Evolutionary conservation across 1,284 basidiomycete species (phyloP).

Genomic region (Malassezia brasiliensis): DNA sequence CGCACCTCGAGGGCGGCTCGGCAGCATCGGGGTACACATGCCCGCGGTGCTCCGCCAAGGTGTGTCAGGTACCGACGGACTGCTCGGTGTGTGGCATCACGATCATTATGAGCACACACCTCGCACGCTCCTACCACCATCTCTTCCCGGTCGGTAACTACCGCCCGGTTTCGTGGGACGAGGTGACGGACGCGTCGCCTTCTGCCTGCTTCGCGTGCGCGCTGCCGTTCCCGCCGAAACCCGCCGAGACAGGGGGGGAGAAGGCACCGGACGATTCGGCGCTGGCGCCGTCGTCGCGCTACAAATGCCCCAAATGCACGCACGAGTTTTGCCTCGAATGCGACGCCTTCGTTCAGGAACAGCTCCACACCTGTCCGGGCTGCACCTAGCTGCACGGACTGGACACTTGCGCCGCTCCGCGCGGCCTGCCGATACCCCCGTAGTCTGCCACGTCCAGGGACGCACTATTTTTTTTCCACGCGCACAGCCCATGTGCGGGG

Average conservation of each 20-base stretch:
- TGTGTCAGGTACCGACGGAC: conserved; percentile 96
- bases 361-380: conserved; percentile 42
- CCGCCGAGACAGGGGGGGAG: conserved; percentile 8
- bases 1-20: neutral
- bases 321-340: conserved; percentile 45
- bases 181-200: neutral
- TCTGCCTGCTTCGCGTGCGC: conserved; percentile 28
- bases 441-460: no score
- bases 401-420: neutral
- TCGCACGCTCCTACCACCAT: conserved; percentile 89
- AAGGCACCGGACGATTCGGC: conserved; percentile 20
- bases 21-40: conserved; percentile 70
- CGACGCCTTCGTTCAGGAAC: conserved; percentile 43
- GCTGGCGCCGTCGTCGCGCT: conserved; percentile 33
- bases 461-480: no score
- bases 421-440: neutral
- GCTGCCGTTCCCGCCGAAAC: conserved; percentile 22
- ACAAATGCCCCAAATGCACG: conserved; percentile 31
- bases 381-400: conserved; percentile 18
- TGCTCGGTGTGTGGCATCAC: conserved; percentile 94
- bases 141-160: conserved; percentile 79
- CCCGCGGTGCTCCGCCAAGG: conserved; percentile 78
- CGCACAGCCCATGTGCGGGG: neutral
- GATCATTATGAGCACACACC: conserved; percentile 92
- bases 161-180: conserved; percentile 53